phyloP scores from a whole-genome alignment of 164 flowering plant genomes.

The Macadamia tetraphylla region DNA sequence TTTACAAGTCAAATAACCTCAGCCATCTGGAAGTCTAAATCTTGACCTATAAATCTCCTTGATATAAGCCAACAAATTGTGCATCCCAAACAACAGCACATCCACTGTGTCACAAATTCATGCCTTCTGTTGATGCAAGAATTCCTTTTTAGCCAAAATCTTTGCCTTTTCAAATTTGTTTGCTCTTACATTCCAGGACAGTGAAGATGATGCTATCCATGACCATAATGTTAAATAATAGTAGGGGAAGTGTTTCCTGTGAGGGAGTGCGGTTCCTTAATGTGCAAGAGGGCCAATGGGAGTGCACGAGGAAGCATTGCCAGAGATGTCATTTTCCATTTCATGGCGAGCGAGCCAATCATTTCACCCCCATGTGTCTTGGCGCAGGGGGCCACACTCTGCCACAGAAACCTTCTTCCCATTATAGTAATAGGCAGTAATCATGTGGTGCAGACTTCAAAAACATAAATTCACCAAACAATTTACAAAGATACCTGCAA shows the following conservation, averaged over 20 bases:
- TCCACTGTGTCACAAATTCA: neutral
- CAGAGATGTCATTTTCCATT: too few relatives aligned
- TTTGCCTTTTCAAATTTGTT: neutral
- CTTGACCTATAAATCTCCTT: neutral
- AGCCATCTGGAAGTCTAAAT: neutral
- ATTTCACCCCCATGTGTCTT: too few relatives aligned
- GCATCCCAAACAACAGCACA: neutral
- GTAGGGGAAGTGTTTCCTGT: too few relatives aligned
- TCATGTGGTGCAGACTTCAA: too few relatives aligned
- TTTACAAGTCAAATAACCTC: neutral
- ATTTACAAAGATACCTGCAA: slow-evolving; percentile 57
- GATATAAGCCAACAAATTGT: neutral
- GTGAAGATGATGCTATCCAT: neutral
- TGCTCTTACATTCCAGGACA: neutral
- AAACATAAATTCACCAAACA: neutral
- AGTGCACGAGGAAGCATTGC: too few relatives aligned
- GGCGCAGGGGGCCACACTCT: too few relatives aligned
- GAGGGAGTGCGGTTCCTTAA: too few relatives aligned
- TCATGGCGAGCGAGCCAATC: too few relatives aligned
- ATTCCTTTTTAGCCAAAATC: neutral
- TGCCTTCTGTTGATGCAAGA: neutral
- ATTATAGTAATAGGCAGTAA: too few relatives aligned
- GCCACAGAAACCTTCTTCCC: too few relatives aligned
- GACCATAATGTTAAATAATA: too few relatives aligned
- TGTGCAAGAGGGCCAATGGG: too few relatives aligned